Evolutionary conservation across 768 basidiomycete species (phyloP), one percentile per base, ranked within the genome.

Genomic region (Rhodotorula paludigena): DNA sequence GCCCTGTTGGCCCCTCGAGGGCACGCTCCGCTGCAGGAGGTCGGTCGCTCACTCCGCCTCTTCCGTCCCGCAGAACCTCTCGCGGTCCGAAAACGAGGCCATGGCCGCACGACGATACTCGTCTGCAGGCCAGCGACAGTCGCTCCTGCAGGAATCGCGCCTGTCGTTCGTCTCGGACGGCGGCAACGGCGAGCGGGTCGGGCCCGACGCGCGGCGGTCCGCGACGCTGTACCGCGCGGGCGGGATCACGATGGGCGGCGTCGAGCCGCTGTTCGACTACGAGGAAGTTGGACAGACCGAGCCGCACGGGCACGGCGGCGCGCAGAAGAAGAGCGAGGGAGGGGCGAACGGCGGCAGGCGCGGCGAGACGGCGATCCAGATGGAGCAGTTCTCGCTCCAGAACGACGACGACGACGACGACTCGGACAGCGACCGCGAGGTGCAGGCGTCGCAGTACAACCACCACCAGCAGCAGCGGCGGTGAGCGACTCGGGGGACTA

Each of bases 71-170:
- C 49, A 66, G 60, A 76, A 74, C 61, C 63, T 73, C 25, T 72
- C 73, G 8, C 67, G 71, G n/a, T 66, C 69, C 28, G 70, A 66
- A 28, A 59, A 45, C 60, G 66, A 71, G 30, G 32, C 49, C 76
- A 76, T 33, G 36, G 25, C 36, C n/a, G 28, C 55, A 71, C 77
- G 45, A 45, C 76, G 75, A 3, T 66, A 76, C 38, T 62, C 55
- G 15, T 20, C 38, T 8, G 33, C 30, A 51, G 58, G 38, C 2
- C 25, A 38, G 28, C 53, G 59, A 7, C 62, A 70, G 60, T 49
- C 52, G 16, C 49, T 57, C 42, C 62, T 66, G 52, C 15, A 39
- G 49, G 21, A 28, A 23, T 32, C 1, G 15, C 30, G 30, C 21
- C 32, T 36, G 28, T 21, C 38, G 16, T 21, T 53, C 42, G 23